These are phyloP conservation scores for Backusella sp. DNA, from an alignment of 192 early-diverging fungal species.

Conservation along the genomic window DNA sequence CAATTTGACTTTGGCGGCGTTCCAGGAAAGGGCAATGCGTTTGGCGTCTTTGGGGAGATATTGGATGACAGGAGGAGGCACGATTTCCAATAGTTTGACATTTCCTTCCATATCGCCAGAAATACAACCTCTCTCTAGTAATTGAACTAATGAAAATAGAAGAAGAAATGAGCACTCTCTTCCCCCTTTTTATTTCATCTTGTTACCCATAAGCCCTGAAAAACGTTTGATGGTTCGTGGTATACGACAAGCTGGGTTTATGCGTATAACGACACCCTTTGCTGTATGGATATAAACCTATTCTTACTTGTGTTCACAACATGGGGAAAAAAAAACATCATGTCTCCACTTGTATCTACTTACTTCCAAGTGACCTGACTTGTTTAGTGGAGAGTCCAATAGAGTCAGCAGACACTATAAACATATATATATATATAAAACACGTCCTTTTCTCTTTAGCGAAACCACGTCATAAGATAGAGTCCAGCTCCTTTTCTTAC, in stretches of 20 bases:
- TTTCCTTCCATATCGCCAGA: slow-evolving; percentile 77
- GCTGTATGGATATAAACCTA: slow-evolving; percentile 92
- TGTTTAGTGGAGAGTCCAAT: slow-evolving; percentile 96
- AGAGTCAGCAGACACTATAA: slow-evolving; percentile 86
- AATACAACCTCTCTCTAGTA: slow-evolving; percentile 93
- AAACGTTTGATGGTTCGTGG: slow-evolving; percentile 99
- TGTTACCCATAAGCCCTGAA: slow-evolving; percentile 88
- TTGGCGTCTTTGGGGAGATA: slow-evolving; percentile 85
- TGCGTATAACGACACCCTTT: slow-evolving; percentile 91
- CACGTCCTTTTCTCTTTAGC: background rate
- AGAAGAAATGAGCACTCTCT: background rate
- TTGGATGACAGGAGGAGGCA: slow-evolving; percentile 91
- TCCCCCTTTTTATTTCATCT: background rate
- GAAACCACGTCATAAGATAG: background rate
- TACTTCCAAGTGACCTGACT: slow-evolving; percentile 88
- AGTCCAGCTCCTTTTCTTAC: slow-evolving; percentile 34
- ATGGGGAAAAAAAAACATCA: background rate
- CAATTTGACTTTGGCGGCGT: slow-evolving; percentile 79
- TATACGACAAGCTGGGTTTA: slow-evolving; percentile 95
- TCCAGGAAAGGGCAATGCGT: slow-evolving; percentile 86
- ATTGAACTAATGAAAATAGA: slow-evolving; percentile 67
- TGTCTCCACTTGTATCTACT: background rate
- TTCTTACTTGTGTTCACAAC: background rate
- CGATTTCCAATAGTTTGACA: slow-evolving; percentile 85
- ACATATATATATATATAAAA: slow-evolving; percentile 5